Evolutionary conservation across 352 stramenopile species (phyloP), one percentile per base, ranked within the genome.

Genomic region (Phytopythium litorale): DNA sequence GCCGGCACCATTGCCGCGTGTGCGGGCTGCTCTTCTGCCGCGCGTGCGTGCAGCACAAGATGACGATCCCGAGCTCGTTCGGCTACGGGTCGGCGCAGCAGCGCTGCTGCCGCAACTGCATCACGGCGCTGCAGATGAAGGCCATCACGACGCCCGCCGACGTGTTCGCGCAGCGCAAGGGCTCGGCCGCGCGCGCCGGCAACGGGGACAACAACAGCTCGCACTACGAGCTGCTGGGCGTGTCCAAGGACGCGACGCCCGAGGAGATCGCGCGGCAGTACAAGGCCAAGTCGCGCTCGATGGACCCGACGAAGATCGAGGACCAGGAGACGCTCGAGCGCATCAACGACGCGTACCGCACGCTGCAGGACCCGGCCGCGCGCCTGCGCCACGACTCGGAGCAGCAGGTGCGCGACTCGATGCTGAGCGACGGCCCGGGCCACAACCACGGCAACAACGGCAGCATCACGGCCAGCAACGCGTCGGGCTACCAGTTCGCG

Each of bases 91-190:
- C 81, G 48, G 74, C 76, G 43, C 65, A 80, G 62, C 84, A 95
- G 71, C 74, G 83, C 28, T 93, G 84, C 69, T 95, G 87, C 66
- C 80, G 85, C 35, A 86, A 83, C 68, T 95, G 87, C 67, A 83
- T 92, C 62, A 93, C 82, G 7, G 73, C 87, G 5, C 70, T 95
- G 53, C 76, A 95, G 72, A 89, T 90, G 72, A 95, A 95, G 70
- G 76, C 83, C 37, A 95, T 95, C 56, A 91, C 82, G 50, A 88
- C 83, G n/a, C 87, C 87, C 1, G 84, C 83, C 1, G 87, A 95
- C 61, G 84, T 95, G 55, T 95, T 95, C 50, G 82, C 82, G 2
- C 84, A 93, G 72, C 87, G 87, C 67, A 83, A 87, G 49, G 80
- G 75, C 43, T 69, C 79, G 7, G 64, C 73, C 33, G 84, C 73